Evolutionary conservation across 176 grass and related monocot genomes (phyloP).

Genomic region (Raddia guianensis): DNA sequence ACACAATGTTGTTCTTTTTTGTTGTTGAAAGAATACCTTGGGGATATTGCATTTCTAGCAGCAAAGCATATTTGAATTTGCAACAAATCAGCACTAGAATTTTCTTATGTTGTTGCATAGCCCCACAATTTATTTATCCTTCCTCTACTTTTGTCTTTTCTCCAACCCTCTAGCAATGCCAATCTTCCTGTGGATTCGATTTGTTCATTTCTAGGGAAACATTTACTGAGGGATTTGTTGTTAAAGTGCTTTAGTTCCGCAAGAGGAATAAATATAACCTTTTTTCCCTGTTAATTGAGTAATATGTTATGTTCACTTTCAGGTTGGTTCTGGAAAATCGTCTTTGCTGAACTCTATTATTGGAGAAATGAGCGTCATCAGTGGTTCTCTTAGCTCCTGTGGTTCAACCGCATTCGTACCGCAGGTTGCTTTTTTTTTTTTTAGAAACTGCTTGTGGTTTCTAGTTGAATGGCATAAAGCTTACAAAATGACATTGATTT

Average conservation of each 20-base stretch:
- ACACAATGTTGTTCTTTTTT: conserved; percentile 25
- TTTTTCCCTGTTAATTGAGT: conserved; percentile 16
- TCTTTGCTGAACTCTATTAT: conserved; percentile 84
- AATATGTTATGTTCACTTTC: conserved; percentile 38
- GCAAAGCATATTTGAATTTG: conserved; percentile 30
- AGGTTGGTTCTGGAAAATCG: conserved; percentile 98
- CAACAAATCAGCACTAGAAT: conserved; percentile 1
- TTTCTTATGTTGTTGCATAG: background rate
- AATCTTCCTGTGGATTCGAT: background rate
- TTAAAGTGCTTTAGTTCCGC: background rate
- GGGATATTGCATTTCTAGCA: conserved; percentile 16
- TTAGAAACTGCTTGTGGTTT: conserved; percentile 38
- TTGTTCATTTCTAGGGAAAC: background rate
- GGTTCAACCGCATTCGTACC: conserved; percentile 82
- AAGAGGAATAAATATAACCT: background rate
- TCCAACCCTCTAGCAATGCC: background rate
- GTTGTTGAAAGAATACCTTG: conserved; percentile 40
- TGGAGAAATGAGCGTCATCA: conserved; percentile 70
- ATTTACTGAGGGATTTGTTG: background rate
- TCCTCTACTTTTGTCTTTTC: background rate
- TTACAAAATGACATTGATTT: conserved; percentile 19
- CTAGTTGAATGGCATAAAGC: conserved; percentile 13
- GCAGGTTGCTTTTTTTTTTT: conserved; percentile 59
- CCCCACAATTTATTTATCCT: background rate
- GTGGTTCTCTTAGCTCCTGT: conserved; percentile 55